phyloP scores from a whole-genome alignment of 2,329 filamentous ascomycete genomes.

The Penicillium sp. region DNA sequence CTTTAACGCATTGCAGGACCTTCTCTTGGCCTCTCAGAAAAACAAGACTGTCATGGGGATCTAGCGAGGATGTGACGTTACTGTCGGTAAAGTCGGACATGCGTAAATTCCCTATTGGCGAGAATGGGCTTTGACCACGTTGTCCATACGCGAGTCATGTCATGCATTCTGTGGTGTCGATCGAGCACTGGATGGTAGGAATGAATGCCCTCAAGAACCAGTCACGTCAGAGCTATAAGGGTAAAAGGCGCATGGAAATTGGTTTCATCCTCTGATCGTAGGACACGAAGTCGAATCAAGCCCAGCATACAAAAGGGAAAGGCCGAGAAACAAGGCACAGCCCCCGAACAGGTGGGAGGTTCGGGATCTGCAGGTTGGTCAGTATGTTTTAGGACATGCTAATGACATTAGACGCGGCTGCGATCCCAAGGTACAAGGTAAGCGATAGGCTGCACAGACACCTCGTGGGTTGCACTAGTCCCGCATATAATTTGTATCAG shows the following conservation, averaged over 20 bases:
- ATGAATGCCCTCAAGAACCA: not conserved
- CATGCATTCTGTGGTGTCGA: not conserved
- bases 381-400: not conserved
- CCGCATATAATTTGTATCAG: slow-evolving; percentile 20
- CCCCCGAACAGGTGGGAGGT: not conserved
- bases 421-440: not conserved
- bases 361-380: not conserved
- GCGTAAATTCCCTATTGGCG: not conserved
- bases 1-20: not conserved
- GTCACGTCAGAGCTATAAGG: not conserved
- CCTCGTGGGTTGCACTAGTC: slow-evolving; percentile 18
- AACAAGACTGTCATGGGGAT: not conserved
- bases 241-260: not conserved
- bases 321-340: not conserved
- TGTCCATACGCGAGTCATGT: not conserved
- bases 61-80: not conserved
- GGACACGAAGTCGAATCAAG: not conserved
- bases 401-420: slow-evolving; percentile 6
- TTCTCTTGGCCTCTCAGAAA: not conserved
- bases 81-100: not conserved
- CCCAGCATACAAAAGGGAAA: not conserved
- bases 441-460: slow-evolving; percentile 9
- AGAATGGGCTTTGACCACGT: not conserved
- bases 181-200: not conserved
- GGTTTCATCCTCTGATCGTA: not conserved